Evolutionary conservation across 371 early-diverging fungal species (phyloP).

Genomic region (Blakeslea trispora): DNA sequence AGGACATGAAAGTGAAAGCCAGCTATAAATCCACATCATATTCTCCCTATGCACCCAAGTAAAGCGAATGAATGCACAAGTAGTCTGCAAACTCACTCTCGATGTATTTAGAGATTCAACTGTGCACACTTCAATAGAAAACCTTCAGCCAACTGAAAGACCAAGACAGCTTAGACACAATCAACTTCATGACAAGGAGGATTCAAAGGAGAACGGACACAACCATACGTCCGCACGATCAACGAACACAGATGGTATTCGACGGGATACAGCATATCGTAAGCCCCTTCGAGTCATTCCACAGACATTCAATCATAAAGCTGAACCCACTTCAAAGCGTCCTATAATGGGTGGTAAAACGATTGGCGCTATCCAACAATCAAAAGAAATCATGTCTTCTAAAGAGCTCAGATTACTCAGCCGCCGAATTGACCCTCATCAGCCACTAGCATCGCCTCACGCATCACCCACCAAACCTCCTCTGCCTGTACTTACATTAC

Average conservation of each 20-base stretch:
- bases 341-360: constrained; percentile 37
- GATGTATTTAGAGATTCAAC: too few species aligned
- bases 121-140: constrained; percentile 5
- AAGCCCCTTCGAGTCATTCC: constrained; percentile 1
- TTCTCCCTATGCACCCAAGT: not conserved
- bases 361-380: constrained; percentile 16
- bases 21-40: not conserved
- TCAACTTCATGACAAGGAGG: not conserved
- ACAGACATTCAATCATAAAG: constrained; percentile 12
- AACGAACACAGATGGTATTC: too few species aligned
- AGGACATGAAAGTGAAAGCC: too few species aligned
- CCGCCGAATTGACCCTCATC: constrained; percentile 44
- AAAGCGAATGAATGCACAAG: not conserved
- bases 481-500: constrained; percentile 22
- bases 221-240: constrained; percentile 5
- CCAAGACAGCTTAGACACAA: constrained; percentile 1
- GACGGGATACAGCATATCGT: not conserved
- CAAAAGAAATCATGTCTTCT: constrained; percentile 26
- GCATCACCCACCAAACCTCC: constrained; percentile 40
- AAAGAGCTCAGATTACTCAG: constrained; percentile 40
- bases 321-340: constrained; percentile 13
- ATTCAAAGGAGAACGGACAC: constrained; percentile 2
- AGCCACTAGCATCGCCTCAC: constrained; percentile 36
- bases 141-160: not conserved
- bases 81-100: not conserved